A percentile compares a stretch with the other conserved stretches of the same genome.
These are phyloP conservation scores for Aeschynomene evenia DNA, from an alignment of 306 rosid species.

Conservation along the genomic window DNA sequence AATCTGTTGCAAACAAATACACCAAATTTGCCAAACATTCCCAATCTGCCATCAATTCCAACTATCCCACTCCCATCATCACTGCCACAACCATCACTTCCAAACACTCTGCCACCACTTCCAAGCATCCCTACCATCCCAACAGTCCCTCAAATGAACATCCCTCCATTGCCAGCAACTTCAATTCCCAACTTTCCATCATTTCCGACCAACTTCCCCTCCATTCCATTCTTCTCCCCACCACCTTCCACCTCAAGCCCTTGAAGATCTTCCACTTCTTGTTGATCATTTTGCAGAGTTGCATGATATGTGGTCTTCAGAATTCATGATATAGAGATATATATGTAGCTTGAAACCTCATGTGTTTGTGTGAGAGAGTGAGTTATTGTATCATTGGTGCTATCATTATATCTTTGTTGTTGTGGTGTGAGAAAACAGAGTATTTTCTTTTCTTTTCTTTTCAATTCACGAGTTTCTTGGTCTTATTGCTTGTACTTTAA, in stretches of 20 bases:
- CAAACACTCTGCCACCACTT: conserved; percentile 21
- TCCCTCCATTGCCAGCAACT: conserved; percentile 23
- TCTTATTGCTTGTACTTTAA: conserved; percentile 1
- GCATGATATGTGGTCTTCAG: not conserved
- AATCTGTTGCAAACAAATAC: conserved; percentile 34
- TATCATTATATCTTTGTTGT: not conserved
- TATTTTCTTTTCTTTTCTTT: conserved; percentile 11
- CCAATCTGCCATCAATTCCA: conserved; percentile 17
- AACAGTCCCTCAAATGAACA: not conserved
- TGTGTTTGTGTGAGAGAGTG: not conserved
- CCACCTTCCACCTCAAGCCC: conserved; percentile 36
- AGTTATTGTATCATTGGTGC: not conserved
- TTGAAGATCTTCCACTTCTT: not conserved
- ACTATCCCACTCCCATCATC: conserved; percentile 22
- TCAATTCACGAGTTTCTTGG: not conserved
- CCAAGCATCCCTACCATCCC: conserved; percentile 28
- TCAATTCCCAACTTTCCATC: conserved; percentile 14
- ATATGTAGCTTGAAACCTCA: not conserved
- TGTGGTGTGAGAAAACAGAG: conserved; percentile 19
- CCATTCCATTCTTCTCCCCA: conserved; percentile 37
- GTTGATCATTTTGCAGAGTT: not conserved
- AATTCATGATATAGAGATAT: not conserved
- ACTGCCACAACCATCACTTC: conserved; percentile 8
- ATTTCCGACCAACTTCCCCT: conserved; percentile 32
- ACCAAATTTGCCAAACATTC: conserved; percentile 21